Evolutionary conservation across 192 early-diverging fungal species (phyloP), one percentile per base, ranked within the genome.

Genomic region (Backusella liffmaniae): DNA sequence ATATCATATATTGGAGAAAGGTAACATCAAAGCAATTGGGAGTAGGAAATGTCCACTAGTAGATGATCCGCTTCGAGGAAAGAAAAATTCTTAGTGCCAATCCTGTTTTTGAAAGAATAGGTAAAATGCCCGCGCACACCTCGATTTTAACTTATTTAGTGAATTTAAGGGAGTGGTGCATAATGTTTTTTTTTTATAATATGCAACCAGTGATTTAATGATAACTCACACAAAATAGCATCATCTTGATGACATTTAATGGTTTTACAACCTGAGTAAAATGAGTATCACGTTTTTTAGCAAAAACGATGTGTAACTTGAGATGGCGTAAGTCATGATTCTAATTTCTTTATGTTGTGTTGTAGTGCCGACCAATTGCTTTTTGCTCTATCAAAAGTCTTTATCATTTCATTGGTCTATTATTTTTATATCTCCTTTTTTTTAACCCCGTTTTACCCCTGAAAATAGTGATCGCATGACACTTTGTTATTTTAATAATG

Each of bases 21-120:
- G 15, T 13, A 44, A 15, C 15, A 16, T 12, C 13, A 44, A 44
- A 44, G 42, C 3, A 44, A 66, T 23, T 70, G 36, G 85, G 82
- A 12, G 80, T 93, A 35, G 89, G 88, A 10, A 90, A 92, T 77
- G 87, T 93, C 23, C 92, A 94, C 74, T 85, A 92, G 77, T 93
- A 92, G 42, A 92, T 92, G 90, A 73, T 91, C 26, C 85, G 88
- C 26, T 90, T 91, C 42, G 77, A 80, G 80, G 85, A 88, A 53
- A 39, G 77, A 10, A 87, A 89, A 73, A 66, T 74, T 32, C 82
- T 86, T 83, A 86, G 84, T 3, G 73, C 78, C n/a, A 81, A 87
- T 73, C 79, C 88, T 76, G 87, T 87, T 18, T 88, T 90, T 79
- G 81, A 86, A 23, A 86, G 3, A 42, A 62, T 29, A 5, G 15